These are phyloP conservation scores for Atalantia buxifolia DNA, from an alignment of 345 rosid species.

Conservation along the genomic window DNA sequence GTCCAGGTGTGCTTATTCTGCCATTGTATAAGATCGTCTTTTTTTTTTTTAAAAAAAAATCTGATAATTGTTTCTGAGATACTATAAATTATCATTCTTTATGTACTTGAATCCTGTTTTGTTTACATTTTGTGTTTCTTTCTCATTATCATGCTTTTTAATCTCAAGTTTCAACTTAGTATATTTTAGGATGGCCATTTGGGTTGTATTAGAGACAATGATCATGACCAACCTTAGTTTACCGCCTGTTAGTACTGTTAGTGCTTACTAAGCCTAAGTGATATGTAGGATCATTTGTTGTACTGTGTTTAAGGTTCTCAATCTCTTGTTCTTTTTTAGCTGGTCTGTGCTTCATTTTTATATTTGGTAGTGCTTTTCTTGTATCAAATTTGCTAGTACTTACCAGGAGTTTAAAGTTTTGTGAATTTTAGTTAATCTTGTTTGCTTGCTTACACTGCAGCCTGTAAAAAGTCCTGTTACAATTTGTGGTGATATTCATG, in stretches of 20 bases:
- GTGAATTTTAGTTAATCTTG: background rate
- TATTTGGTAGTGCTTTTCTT: background rate
- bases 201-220: background rate
- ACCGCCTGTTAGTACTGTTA: background rate
- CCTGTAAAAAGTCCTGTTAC: slow-evolving; percentile 97
- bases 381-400: background rate
- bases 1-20: slow-evolving; percentile 48
- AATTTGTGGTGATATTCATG: slow-evolving; percentile 95
- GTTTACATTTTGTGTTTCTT: background rate
- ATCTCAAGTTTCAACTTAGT: background rate
- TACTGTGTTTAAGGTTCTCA: background rate
- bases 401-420: background rate
- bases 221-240: background rate
- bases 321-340: background rate
- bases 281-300: background rate
- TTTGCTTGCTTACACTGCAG: slow-evolving; percentile 31
- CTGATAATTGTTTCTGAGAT: background rate
- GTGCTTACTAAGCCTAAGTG: background rate
- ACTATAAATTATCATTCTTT: background rate
- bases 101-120: background rate
- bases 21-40: background rate
- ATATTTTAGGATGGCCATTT: background rate
- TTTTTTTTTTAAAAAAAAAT: background rate
- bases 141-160: background rate
- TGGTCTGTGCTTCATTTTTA: background rate